Evolutionary conservation across 495 filamentous ascomycete genomes (phyloP).

Genomic region (Hypoxylon fragiforme): DNA sequence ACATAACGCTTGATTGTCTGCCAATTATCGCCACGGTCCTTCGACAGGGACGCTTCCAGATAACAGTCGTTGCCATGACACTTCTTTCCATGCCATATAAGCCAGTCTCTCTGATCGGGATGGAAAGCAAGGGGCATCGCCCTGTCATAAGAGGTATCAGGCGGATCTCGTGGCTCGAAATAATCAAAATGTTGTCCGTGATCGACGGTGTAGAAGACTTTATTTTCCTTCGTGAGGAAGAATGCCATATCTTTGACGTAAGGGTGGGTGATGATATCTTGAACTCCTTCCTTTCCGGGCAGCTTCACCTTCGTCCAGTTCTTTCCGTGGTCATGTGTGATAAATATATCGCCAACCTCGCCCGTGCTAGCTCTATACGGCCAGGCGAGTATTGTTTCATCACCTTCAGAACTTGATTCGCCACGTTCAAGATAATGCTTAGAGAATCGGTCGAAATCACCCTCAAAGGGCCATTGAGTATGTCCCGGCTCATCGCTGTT

Average conservation of each 20-base stretch:
- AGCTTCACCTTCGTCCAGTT: slow-evolving; percentile 64
- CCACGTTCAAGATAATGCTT: slow-evolving; percentile 82
- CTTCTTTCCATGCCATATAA: slow-evolving; percentile 83
- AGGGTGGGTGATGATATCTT: slow-evolving; percentile 69
- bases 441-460: slow-evolving; percentile 59
- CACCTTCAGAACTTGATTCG: slow-evolving; percentile 60
- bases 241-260: slow-evolving; percentile 83
- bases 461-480: slow-evolving; percentile 60
- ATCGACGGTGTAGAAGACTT: slow-evolving; percentile 77
- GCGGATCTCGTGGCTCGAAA: slow-evolving; percentile 63
- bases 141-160: slow-evolving; percentile 27
- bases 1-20: slow-evolving; percentile 66
- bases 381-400: slow-evolving; percentile 86
- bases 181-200: slow-evolving; percentile 67
- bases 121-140: slow-evolving; percentile 74
- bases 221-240: slow-evolving; percentile 70
- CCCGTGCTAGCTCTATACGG: slow-evolving; percentile 50
- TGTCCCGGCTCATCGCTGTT: slow-evolving; percentile 63
- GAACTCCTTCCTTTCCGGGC: slow-evolving; percentile 64
- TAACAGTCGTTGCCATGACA: slow-evolving; percentile 69
- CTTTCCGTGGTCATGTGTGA: slow-evolving; percentile 85
- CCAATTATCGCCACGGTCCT: slow-evolving; percentile 79
- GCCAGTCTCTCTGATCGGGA: slow-evolving; percentile 75
- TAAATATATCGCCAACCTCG: slow-evolving; percentile 56
- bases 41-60: slow-evolving; percentile 67